These are phyloP conservation scores for Debaryomyces nepalensis DNA, from an alignment of 1,139 yeast genomes.

Conservation along the genomic window DNA sequence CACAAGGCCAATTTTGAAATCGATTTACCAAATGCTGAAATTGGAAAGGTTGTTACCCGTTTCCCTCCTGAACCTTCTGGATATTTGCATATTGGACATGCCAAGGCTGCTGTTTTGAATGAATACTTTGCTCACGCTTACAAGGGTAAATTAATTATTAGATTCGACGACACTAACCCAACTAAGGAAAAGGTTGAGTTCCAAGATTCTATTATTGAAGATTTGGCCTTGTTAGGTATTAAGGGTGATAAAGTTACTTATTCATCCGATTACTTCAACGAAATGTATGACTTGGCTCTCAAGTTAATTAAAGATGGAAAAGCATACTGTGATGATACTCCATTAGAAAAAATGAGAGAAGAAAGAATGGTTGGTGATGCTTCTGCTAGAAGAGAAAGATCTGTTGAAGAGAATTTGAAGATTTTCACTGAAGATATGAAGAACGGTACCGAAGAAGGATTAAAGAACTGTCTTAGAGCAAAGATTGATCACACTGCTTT, in stretches of 20 bases:
- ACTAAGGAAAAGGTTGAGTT: conserved; percentile 87
- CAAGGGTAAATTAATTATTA: conserved; percentile 86
- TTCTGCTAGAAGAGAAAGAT: conserved; percentile 79
- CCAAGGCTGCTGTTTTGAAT: conserved; percentile 89
- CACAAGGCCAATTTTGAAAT: conserved; percentile 88
- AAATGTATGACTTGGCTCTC: conserved; percentile 79
- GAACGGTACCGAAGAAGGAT: conserved; percentile 83
- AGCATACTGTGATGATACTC: conserved; percentile 93
- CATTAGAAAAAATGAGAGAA: conserved; percentile 87
- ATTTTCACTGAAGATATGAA: conserved; percentile 84
- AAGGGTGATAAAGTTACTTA: conserved; percentile 80
- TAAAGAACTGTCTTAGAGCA: conserved; percentile 85
- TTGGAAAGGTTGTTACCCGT: conserved; percentile 91
- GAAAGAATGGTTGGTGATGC: conserved; percentile 93
- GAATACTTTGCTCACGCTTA: conserved; percentile 88
- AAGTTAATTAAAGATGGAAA: conserved; percentile 85
- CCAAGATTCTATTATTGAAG: conserved; percentile 85
- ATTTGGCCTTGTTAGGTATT: conserved; percentile 78
- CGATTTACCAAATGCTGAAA: conserved; percentile 80
- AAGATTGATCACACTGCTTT: conserved; percentile 83
- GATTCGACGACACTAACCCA: conserved; percentile 95
- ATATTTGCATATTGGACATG: conserved; percentile 87
- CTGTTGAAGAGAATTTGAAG: conserved; percentile 83
- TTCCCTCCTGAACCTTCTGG: conserved; percentile 90
- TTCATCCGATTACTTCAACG: conserved; percentile 85